Evolutionary conservation across 2,329 filamentous ascomycete species (phyloP).

Genomic region (Stachybotrys chlorohalonatus): DNA sequence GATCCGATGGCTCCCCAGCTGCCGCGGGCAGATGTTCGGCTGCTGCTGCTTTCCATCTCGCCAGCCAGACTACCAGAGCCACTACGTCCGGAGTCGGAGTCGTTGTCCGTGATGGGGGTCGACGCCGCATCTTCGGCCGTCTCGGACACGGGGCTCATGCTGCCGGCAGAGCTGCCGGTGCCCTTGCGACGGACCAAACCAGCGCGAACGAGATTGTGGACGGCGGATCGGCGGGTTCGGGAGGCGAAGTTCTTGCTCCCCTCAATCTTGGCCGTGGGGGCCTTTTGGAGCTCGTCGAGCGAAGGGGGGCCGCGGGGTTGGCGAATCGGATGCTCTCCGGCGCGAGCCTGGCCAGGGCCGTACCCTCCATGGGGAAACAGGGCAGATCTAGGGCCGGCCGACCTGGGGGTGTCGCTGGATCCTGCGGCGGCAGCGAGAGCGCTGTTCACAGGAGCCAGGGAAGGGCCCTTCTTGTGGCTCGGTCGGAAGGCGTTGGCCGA

Average conservation of each 20-base stretch:
- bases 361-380: conserved; percentile 78
- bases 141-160: conserved; percentile 86
- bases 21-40: conserved; percentile 66
- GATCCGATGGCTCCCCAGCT: conserved; percentile 75
- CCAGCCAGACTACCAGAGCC: conserved; percentile 74
- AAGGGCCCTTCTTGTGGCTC: conserved; percentile 84
- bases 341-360: conserved; percentile 84
- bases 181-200: conserved; percentile 78
- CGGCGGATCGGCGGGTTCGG: conserved; percentile 82
- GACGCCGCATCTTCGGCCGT: conserved; percentile 58
- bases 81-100: conserved; percentile 62
- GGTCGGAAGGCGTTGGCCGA: conserved; percentile 89
- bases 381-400: conserved; percentile 66
- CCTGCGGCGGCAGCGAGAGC: conserved; percentile 33
- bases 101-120: conserved; percentile 58
- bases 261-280: conserved; percentile 87
- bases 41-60: conserved; percentile 60
- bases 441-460: conserved; percentile 54
- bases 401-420: conserved; percentile 39
- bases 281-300: conserved; percentile 80
- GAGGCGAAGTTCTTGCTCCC: conserved; percentile 97
- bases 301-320: conserved; percentile 89
- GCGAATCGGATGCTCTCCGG: conserved; percentile 86
- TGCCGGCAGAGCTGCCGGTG: conserved; percentile 62
- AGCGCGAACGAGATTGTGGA: conserved; percentile 85